phyloP scores from a whole-genome alignment of 2,329 filamentous ascomycete genomes.

The Xylariomycetidae sp. region DNA sequence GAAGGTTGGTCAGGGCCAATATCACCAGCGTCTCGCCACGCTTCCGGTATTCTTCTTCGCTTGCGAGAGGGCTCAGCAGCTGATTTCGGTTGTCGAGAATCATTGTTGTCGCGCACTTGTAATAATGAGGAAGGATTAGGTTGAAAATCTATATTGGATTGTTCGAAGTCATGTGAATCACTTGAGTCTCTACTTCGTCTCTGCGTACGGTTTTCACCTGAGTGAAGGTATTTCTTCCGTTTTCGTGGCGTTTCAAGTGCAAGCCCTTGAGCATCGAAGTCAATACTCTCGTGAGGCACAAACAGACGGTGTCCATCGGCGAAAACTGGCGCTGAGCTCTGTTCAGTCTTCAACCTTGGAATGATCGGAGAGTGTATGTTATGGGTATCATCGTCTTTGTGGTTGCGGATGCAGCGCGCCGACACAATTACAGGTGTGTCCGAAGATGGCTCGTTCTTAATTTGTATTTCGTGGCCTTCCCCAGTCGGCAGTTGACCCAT shows the following conservation, averaged over 20 bases:
- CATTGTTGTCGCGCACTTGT: too few species aligned
- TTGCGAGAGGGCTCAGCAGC: too few species aligned
- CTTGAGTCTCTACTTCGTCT: not conserved
- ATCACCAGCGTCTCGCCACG: too few species aligned
- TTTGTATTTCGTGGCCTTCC: constrained; percentile 5
- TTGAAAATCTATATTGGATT: too few species aligned
- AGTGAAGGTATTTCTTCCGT: constrained; percentile 19
- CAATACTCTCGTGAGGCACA: constrained; percentile 52
- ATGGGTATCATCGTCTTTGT: constrained; percentile 31
- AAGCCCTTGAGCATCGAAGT: constrained; percentile 49
- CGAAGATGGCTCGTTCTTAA: constrained; percentile 52
- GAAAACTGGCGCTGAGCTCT: constrained; percentile 25
- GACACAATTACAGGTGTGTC: constrained; percentile 47
- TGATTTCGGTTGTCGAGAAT: too few species aligned
- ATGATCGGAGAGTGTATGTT: constrained; percentile 14
- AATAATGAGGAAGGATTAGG: too few species aligned
- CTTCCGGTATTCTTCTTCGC: too few species aligned
- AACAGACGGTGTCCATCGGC: constrained; percentile 24
- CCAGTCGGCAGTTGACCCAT: too few species aligned
- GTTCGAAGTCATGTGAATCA: too few species aligned
- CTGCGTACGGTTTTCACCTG: too few species aligned
- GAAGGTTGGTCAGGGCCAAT: too few species aligned
- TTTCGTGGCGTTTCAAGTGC: constrained; percentile 40
- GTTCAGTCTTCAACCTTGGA: constrained; percentile 40
- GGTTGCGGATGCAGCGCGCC: constrained; percentile 44